Evolutionary conservation across 371 early-diverging fungal genomes (phyloP), one percentile per base, ranked within the genome.

Genomic region (Capillidium rhysosporum): DNA sequence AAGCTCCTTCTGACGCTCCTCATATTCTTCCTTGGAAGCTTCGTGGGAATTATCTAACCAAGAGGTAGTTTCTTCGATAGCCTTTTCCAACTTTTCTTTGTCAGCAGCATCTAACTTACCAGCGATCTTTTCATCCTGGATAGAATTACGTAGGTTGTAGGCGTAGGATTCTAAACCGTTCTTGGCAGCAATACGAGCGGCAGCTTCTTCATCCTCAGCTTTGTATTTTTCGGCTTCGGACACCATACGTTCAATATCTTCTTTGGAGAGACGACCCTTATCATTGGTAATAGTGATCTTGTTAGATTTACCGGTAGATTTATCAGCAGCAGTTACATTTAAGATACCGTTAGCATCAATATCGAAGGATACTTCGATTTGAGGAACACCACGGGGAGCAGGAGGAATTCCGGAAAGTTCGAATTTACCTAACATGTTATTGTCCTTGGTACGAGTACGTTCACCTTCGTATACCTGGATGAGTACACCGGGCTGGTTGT

Each of bases 401-500:
- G 91, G 92, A 26, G 92, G 86, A 62, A 94, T 91, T 53, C 92
- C 93, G 52, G 89, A 76, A 48, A 98, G 80, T 67, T 90, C 91
- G 73, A 98, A 98, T 72, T 88, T 87, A 63, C 92, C 92, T 59
- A 94, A 80, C 64, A 87, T 67, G 79, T 92, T 86, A 85, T 92
- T 92, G 74, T 92, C 92, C 81, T 84, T 83, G 67, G 94, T 91
- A 67, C 84, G 83, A 23, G 91, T 69, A 73, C 98, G 90, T 71
- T 93, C 93, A 67, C 99, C 99, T 75, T 95, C 98, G 67, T 70
- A 97, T 56, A 98, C 92, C 70, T 89, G 88, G 70, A 98, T 98
- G 65, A 86, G 75, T 56, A 98, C 99, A 64, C 86, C 84, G 57
- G 94, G 90, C 76, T 98, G 98, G 81, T 96, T 97, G 73, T 96